phyloP scores from a whole-genome alignment of 192 early-diverging fungal species.

The Coemansia sp. region DNA sequence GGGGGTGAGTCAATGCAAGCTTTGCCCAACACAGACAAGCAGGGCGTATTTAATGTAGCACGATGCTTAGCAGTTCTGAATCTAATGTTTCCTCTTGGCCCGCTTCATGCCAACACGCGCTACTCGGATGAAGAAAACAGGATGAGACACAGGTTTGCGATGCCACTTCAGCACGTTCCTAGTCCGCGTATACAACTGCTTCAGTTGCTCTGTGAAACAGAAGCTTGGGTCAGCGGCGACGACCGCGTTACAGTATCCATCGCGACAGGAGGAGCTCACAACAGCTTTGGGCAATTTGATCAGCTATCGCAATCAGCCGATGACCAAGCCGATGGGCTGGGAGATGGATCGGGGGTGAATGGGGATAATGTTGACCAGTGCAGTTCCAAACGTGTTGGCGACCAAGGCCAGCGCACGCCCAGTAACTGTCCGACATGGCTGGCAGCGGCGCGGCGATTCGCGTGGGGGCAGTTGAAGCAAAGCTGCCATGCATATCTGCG shows the following conservation, averaged over 20 bases:
- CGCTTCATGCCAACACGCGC: slow-evolving; percentile 1
- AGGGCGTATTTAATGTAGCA: slow-evolving; percentile 13
- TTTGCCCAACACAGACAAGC: not conserved
- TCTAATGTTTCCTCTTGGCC: slow-evolving; percentile 45
- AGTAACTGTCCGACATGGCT: slow-evolving; percentile 35
- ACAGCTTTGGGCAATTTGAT: not conserved
- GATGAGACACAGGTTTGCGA: slow-evolving; percentile 31
- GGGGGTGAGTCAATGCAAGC: not conserved
- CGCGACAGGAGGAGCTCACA: not conserved
- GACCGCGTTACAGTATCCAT: slow-evolving; percentile 13
- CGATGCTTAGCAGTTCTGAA: slow-evolving; percentile 37
- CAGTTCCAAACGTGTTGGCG: not conserved
- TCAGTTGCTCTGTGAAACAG: slow-evolving; percentile 41
- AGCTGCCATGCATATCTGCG: slow-evolving; percentile 36
- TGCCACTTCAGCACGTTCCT: slow-evolving; percentile 33
- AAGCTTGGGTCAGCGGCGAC: slow-evolving; percentile 41
- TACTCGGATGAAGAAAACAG: slow-evolving; percentile 5
- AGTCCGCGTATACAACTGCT: slow-evolving; percentile 42
- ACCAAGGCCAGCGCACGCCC: not conserved
- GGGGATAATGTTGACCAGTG: not conserved
- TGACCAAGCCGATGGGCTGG: not conserved
- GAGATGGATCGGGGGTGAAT: not conserved
- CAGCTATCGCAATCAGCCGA: not conserved
- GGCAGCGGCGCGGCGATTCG: slow-evolving; percentile 28
- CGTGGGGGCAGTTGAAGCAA: slow-evolving; percentile 41